Evolutionary conservation across 441 rosid species (phyloP).

Genomic region (Pelargonium myrrhifolium): DNA sequence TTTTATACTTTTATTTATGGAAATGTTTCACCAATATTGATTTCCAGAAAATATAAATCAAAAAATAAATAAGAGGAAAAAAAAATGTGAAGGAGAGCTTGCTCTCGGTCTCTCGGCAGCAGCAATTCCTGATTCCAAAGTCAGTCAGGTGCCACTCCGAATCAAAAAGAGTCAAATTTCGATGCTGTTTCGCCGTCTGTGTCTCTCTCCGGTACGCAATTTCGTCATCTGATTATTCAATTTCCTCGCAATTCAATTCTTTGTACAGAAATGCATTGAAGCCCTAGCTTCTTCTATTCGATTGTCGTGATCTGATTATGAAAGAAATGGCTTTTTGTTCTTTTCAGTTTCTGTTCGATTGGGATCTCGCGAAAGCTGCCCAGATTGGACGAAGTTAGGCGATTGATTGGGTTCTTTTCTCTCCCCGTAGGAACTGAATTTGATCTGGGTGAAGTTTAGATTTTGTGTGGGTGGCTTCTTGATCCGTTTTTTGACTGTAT

Average conservation of each 20-base stretch:
- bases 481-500: slow-evolving; percentile 19
- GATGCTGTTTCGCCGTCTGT: neutral
- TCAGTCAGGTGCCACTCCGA: neutral
- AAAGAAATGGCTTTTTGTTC: neutral
- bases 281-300: slow-evolving; percentile 29
- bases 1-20: neutral
- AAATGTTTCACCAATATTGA: neutral
- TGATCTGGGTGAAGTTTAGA: slow-evolving; percentile 21
- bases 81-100: slow-evolving; percentile 3
- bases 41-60: neutral
- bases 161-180: slow-evolving; percentile 10
- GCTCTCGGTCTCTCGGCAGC: neutral
- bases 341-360: slow-evolving; percentile 10
- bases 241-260: neutral
- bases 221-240: slow-evolving; percentile 1
- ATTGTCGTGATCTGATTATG: neutral
- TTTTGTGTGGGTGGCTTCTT: slow-evolving; percentile 19
- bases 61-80: neutral
- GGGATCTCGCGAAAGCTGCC: slow-evolving; percentile 16
- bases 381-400: neutral
- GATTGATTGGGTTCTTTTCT: slow-evolving; percentile 13
- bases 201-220: slow-evolving; percentile 25
- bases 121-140: neutral
- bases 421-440: slow-evolving; percentile 5
- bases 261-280: slow-evolving; percentile 8